Base-by-base conservation (phyloP, 2,329 filamentous ascomycete species). In the Apiospora kogelbergensis region DNA sequence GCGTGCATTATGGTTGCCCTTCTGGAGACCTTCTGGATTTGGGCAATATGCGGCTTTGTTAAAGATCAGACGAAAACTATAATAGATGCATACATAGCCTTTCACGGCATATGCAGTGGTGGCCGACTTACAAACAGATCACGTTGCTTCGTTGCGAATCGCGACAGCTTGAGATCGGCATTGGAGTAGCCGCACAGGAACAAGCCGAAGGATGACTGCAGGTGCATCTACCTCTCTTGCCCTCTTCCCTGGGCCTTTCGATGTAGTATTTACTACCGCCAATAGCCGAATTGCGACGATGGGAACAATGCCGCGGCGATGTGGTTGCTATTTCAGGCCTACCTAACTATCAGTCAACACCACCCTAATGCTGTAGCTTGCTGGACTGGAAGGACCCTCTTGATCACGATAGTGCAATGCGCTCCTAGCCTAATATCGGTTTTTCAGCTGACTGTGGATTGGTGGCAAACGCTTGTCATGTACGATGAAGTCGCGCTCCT, bases 1-100 rank as follows among this genome's bases (percentile, higher is more conserved):
- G 53, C 53, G 30, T 60, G 53, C 53, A 60, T 60, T 17, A 37
- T 37, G 53, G 53, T n/a, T n/a, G 53, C 9, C n/a, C 17, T 60
- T 60, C 53, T 60, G 6, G 53, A 60, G 53, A 60, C 53, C 53
- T 60, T 60, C 53, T 60, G 17, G 53, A 60, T 60, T 60, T n/a
- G 53, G 53, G 53, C 30, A 60, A 37, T 60, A 37, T 60, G 53
- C 30, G 53, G 17, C 53, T 37, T 60, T 60, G 53, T 11, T 33
- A 60, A 6, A 60, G 9, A 60, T 22, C 53, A 60, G 53, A 37
- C 30, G 30, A 60, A 60, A 60, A 30, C 40, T 42, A 42, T 42
- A 15, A 17, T 20, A 57, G 11, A 10, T 26, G 26, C 7, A 2
- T 20, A 17, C 7, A 30, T 33, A 33, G 15, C 6, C 48, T 57